Evolutionary conservation across 495 filamentous ascomycete species (phyloP).

Genomic region (Cercophora samala): DNA sequence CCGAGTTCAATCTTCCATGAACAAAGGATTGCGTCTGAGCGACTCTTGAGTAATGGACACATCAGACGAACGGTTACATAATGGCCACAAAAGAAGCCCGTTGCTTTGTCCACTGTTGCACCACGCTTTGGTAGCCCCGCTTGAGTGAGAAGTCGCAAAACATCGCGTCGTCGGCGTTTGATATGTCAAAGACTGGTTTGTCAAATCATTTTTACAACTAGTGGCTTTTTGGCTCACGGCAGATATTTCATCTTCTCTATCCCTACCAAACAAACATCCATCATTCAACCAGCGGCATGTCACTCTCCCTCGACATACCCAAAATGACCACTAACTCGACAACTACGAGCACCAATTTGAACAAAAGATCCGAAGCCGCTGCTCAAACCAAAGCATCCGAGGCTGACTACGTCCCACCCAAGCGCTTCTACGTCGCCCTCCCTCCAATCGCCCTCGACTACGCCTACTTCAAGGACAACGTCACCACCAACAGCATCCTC

Average conservation of each 20-base stretch:
- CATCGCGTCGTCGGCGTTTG: neutral
- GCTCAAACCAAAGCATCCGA: neutral
- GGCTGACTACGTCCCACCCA: slow-evolving; percentile 1
- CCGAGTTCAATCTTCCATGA: neutral
- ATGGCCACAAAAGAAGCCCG: neutral
- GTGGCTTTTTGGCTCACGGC: no score
- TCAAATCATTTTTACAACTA: no score
- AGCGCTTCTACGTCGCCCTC: slow-evolving; percentile 5
- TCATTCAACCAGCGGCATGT: no score
- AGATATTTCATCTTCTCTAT: no score
- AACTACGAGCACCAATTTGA: neutral
- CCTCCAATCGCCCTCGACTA: slow-evolving; percentile 6
- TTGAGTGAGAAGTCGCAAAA: neutral
- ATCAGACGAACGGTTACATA: neutral
- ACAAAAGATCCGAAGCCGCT: neutral
- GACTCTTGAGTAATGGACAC: neutral
- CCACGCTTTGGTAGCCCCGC: neutral
- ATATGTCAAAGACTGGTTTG: neutral
- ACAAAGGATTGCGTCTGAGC: neutral
- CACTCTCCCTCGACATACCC: neutral
- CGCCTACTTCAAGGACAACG: slow-evolving; percentile 4
- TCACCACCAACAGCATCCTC: neutral
- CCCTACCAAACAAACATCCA: neutral
- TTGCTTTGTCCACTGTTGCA: neutral
- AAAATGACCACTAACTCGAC: neutral